Conservation (phyloP, 176 grass and related monocot species). For the Hsuehochloa calcarea region DNA sequence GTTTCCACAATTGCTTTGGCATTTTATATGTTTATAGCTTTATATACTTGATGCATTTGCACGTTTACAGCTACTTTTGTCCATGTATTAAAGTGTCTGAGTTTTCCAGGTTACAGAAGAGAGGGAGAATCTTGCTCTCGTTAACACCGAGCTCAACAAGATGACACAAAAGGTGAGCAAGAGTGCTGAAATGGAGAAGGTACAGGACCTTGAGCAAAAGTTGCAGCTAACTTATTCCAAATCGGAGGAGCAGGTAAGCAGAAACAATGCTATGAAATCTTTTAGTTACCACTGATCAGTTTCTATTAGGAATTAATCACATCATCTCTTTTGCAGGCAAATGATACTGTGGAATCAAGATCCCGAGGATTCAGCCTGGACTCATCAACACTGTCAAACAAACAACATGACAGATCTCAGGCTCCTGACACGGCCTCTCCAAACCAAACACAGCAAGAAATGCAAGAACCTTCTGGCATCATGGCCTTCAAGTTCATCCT, state of each 20-base stretch:
- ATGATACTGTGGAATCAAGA: conserved; percentile 39
- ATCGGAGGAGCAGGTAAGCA: conserved; percentile 39
- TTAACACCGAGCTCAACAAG: conserved; percentile 55
- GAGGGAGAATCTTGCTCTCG: conserved; percentile 44
- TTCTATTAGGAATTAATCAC: conserved; percentile 11
- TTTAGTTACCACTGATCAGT: conserved; percentile 7
- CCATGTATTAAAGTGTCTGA: conserved; percentile 10
- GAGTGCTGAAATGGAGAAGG: conserved; percentile 70
- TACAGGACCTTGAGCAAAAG: conserved; percentile 76
- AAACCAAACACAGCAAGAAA: conserved; percentile 26
- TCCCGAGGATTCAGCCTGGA: conserved; percentile 52
- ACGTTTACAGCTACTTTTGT: neutral
- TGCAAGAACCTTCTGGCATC: conserved; percentile 64
- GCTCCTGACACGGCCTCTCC: conserved; percentile 16
- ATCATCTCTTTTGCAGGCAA: conserved; percentile 50
- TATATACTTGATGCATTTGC: neutral
- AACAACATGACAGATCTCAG: conserved; percentile 26
- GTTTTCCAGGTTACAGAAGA: conserved; percentile 56
- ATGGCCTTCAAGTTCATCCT: conserved; percentile 98
- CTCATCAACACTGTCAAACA: conserved; percentile 26
- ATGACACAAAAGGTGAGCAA: conserved; percentile 56
- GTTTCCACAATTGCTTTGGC: neutral
- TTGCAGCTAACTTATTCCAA: conserved; percentile 49
- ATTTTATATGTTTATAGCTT: neutral
- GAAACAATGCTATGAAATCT: neutral